phyloP scores from a whole-genome alignment of 176 grass and related monocot genomes.

The Aegilops tauschii region DNA sequence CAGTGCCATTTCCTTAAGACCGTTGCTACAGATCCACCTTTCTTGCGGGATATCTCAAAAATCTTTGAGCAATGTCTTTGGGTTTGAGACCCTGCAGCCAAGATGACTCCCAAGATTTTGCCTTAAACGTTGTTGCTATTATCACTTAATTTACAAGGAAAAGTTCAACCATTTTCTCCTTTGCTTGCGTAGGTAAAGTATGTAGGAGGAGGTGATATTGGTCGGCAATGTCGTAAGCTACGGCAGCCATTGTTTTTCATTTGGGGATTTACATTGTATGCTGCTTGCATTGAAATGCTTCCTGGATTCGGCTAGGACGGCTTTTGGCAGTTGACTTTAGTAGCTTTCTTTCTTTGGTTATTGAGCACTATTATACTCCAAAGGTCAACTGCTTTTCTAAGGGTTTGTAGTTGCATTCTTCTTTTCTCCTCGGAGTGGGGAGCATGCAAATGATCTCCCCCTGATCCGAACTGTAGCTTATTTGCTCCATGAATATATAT shows the following conservation, averaged over 20 bases:
- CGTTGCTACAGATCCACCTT: too few relatives aligned
- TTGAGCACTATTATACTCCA: neutral
- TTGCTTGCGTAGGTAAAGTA: neutral
- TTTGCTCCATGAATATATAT: too few relatives aligned
- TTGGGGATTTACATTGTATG: neutral
- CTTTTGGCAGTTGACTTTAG: conserved; percentile 16
- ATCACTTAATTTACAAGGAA: neutral
- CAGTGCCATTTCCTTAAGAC: too few relatives aligned
- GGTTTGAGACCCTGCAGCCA: too few relatives aligned
- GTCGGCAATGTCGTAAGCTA: conserved; percentile 18
- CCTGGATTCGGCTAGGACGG: neutral
- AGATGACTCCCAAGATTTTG: neutral
- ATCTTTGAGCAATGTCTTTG: too few relatives aligned
- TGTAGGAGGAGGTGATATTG: neutral
- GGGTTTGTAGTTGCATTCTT: neutral
- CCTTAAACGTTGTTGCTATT: neutral
- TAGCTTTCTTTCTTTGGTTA: neutral
- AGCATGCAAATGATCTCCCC: neutral
- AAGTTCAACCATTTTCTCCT: neutral
- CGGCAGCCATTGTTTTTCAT: neutral
- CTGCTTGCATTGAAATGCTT: neutral
- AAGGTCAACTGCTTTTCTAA: neutral
- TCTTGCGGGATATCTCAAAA: too few relatives aligned
- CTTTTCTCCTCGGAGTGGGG: neutral
- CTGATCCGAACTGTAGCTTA: too few relatives aligned